Conservation (phyloP, 345 rosid species). For the Eutrema heterophyllum region DNA sequence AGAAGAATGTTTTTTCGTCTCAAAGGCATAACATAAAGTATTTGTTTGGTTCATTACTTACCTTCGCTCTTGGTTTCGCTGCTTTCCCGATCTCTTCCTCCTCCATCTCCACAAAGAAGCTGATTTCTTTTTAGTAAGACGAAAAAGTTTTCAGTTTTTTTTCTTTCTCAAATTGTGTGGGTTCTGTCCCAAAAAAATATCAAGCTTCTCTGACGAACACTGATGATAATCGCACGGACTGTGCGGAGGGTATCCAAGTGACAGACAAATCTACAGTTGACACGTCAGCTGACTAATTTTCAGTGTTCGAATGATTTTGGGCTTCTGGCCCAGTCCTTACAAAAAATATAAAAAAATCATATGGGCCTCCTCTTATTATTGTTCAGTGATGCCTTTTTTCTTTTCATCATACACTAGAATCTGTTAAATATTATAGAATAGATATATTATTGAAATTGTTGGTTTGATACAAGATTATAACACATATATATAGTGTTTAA, state of each 20-base stretch:
- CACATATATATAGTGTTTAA: too few species aligned
- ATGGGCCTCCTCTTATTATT: too few species aligned
- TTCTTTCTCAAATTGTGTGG: too few species aligned
- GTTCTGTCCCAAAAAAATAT: neutral
- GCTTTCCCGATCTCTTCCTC: constrained; percentile 17
- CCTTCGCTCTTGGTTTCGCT: constrained; percentile 17
- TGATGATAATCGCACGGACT: neutral
- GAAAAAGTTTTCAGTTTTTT: neutral
- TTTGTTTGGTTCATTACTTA: neutral
- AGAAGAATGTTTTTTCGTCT: neutral
- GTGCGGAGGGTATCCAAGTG: neutral
- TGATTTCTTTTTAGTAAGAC: neutral
- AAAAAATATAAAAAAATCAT: neutral
- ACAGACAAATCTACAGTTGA: neutral
- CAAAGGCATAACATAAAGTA: neutral
- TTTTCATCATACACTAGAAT: too few species aligned
- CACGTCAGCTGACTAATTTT: neutral
- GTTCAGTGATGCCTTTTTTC: too few species aligned
- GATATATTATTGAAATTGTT: too few species aligned
- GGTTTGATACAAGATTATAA: too few species aligned
- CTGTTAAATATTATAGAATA: too few species aligned
- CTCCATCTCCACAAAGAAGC: neutral
- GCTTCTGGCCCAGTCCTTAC: neutral
- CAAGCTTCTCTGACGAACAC: neutral
- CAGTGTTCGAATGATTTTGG: neutral